Percentiles rank a stretch among this genome's conserved stretches.
phyloP scores from a whole-genome alignment of 768 basidiomycete species.

The Boletus subcaerulescens region DNA sequence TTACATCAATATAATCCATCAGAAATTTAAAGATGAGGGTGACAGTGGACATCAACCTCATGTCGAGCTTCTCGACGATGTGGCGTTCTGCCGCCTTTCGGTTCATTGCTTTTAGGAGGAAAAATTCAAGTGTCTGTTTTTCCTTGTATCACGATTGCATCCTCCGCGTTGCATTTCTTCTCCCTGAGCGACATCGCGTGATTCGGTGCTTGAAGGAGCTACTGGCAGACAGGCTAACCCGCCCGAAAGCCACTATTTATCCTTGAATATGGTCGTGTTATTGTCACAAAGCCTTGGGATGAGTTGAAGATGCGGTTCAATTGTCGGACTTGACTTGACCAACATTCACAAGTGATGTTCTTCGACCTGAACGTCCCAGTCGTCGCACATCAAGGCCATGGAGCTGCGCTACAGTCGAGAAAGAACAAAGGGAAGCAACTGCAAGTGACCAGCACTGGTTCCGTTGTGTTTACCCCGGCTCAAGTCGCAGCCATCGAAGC shows the following conservation, averaged over 20 bases:
- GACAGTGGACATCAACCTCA: constrained; percentile 28
- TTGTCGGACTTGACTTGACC: too few relatives aligned
- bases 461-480: constrained; percentile 43
- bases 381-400: constrained; percentile 20
- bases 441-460: constrained; percentile 33
- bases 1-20: constrained; percentile 28
- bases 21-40: constrained; percentile 21
- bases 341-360: constrained; percentile 46
- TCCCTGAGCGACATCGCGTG: too few relatives aligned
- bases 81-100: constrained; percentile 20
- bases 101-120: constrained; percentile 6
- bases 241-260: too few relatives aligned
- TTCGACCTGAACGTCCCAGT: constrained; percentile 69
- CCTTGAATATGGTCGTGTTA: too few relatives aligned
- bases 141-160: background rate
- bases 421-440: constrained; percentile 29
- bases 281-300: too few relatives aligned
- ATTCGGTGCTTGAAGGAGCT: too few relatives aligned
- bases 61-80: constrained; percentile 28
- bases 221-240: too few relatives aligned
- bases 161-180: too few relatives aligned
- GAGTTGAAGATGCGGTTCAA: too few relatives aligned
- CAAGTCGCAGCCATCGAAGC: constrained; percentile 60
- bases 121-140: constrained; percentile 12
- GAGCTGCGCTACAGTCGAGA: constrained; percentile 16